Percentiles rank a stretch among this genome's conserved stretches.
Evolutionary conservation across 371 early-diverging fungal genomes (phyloP).

Genomic region (Chytridiales sp.): DNA sequence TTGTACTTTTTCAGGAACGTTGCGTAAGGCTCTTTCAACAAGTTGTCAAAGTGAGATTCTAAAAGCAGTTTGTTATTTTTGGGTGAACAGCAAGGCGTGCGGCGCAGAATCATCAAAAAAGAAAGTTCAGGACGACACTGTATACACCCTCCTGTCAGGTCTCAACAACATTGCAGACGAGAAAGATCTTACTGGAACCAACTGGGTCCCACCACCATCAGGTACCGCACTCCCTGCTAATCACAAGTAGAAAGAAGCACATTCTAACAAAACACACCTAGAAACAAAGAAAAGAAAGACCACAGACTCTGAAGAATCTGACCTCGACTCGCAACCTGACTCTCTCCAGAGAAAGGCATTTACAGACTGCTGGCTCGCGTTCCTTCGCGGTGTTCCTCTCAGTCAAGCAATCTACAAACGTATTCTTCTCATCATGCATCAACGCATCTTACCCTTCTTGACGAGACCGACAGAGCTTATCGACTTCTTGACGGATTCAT

Average conservation of each 20-base stretch:
- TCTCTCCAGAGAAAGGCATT: slow-evolving; percentile 57
- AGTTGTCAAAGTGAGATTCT: too few relatives aligned
- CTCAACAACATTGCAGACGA: neutral
- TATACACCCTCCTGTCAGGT: slow-evolving; percentile 7
- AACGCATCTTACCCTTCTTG: slow-evolving; percentile 81
- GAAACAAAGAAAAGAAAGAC: neutral
- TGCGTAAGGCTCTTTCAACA: slow-evolving; percentile 47
- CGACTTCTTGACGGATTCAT: slow-evolving; percentile 88
- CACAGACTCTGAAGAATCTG: slow-evolving; percentile 3
- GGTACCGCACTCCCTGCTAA: neutral
- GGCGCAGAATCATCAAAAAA: slow-evolving; percentile 20
- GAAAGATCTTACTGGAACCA: slow-evolving; percentile 8
- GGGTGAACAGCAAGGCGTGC: neutral
- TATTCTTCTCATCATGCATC: slow-evolving; percentile 77
- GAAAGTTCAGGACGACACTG: slow-evolving; percentile 16
- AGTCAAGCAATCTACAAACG: slow-evolving; percentile 72
- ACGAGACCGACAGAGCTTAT: slow-evolving; percentile 72
- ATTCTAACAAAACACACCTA: neutral
- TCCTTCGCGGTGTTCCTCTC: slow-evolving; percentile 73
- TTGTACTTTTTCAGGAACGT: slow-evolving; percentile 74
- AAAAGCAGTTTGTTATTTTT: slow-evolving; percentile 33
- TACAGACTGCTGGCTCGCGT: slow-evolving; percentile 76
- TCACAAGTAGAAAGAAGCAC: neutral
- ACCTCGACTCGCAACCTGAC: slow-evolving; percentile 2
- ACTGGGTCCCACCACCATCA: slow-evolving; percentile 10